phyloP scores from a whole-genome alignment of 257 asterid species.

The Lithospermum erythrorhizon region DNA sequence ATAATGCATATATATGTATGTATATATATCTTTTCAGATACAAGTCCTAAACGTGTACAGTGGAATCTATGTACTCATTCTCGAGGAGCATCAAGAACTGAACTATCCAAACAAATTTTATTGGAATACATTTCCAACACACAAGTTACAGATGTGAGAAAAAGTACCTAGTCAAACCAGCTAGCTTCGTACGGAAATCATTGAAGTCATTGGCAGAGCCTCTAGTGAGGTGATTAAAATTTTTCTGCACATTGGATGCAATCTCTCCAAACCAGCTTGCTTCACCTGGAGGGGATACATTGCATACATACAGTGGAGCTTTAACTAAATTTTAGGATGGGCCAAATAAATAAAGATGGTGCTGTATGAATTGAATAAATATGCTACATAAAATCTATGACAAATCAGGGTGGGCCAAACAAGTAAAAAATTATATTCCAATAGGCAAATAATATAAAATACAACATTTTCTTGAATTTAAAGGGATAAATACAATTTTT shows the following conservation, averaged over 20 bases:
- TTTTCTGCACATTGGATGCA: slow-evolving; percentile 99
- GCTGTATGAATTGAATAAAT: no score
- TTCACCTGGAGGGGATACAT: slow-evolving; percentile 54
- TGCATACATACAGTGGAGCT: background rate
- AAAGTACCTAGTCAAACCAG: slow-evolving; percentile 84
- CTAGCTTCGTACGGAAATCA: slow-evolving; percentile 90
- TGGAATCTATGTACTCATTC: background rate
- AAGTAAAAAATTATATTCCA: no score
- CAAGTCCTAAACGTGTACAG: background rate
- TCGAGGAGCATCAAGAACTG: no score
- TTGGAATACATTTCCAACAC: background rate
- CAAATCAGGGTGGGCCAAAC: no score
- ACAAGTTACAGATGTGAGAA: background rate
- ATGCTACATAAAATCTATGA: background rate
- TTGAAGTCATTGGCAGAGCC: slow-evolving; percentile 68
- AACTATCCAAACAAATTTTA: background rate
- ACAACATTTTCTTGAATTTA: no score
- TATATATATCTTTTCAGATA: background rate
- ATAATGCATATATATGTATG: background rate
- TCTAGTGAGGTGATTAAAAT: slow-evolving; percentile 48
- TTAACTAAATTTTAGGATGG: no score
- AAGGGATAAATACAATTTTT: no score
- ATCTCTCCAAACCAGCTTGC: slow-evolving; percentile 98
- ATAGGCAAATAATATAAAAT: no score
- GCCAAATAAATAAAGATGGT: no score